These are phyloP conservation scores for Raddia distichophylla DNA, from an alignment of 176 grass and related monocot species.

Conservation along the genomic window DNA sequence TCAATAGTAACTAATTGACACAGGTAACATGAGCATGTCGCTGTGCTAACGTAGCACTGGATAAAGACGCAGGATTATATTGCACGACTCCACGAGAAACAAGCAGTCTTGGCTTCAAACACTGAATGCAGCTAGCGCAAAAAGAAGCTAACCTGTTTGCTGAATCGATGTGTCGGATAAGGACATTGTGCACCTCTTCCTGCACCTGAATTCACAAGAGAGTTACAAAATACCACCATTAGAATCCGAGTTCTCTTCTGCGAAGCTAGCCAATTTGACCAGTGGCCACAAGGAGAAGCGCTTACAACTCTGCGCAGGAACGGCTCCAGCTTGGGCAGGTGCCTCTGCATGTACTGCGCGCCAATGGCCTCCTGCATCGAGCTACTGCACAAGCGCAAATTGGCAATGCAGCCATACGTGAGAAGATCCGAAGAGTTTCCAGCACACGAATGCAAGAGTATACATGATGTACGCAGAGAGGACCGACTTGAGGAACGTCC, in stretches of 20 bases:
- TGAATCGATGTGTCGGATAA: conserved; percentile 70
- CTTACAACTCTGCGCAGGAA: conserved; percentile 83
- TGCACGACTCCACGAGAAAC: background rate
- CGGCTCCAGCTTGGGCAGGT: conserved; percentile 82
- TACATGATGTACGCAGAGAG: background rate
- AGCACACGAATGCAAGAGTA: background rate
- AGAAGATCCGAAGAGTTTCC: conserved; percentile 21
- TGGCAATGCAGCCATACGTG: background rate
- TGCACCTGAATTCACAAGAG: conserved; percentile 60
- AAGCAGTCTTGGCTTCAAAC: background rate
- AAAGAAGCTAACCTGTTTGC: conserved; percentile 44
- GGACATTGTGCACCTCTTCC: conserved; percentile 85
- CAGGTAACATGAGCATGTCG: background rate
- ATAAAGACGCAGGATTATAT: conserved; percentile 1
- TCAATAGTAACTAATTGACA: background rate
- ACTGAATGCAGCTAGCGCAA: conserved; percentile 6
- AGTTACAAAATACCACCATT: background rate
- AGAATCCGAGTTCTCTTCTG: background rate
- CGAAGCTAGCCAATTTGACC: background rate
- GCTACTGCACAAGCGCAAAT: conserved; percentile 26
- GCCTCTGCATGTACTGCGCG: conserved; percentile 76
- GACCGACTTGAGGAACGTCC: conserved; percentile 67
- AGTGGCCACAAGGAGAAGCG: background rate
- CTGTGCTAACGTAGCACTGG: background rate
- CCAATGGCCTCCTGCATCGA: conserved; percentile 79